A percentile compares a stretch with the other conserved stretches of the same genome.
These are phyloP conservation scores for Teratosphaeriaceae sp. DNA, from an alignment of 2,329 filamentous ascomycete genomes.

Conservation along the genomic window DNA sequence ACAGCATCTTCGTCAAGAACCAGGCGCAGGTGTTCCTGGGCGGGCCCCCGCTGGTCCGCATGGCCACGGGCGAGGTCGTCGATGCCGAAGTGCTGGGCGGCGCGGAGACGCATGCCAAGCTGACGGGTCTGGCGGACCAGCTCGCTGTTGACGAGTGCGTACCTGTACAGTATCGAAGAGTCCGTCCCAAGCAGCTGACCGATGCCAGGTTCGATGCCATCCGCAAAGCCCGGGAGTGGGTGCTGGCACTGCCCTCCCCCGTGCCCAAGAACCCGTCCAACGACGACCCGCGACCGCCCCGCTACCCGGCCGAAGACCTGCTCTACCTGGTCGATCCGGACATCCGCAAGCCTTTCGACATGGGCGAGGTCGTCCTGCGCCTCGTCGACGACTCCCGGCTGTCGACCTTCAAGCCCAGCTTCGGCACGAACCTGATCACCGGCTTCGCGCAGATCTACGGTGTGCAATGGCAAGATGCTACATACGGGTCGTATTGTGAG, in stretches of 20 bases:
- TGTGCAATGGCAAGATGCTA: background rate
- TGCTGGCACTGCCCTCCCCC: conserved; percentile 7
- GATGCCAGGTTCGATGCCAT: conserved; percentile 34
- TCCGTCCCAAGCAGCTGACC: background rate
- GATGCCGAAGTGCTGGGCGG: conserved; percentile 39
- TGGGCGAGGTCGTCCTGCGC: background rate
- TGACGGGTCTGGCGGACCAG: conserved; percentile 39
- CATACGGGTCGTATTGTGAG: background rate
- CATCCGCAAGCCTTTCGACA: background rate
- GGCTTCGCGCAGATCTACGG: background rate
- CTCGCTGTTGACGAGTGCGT: conserved; percentile 37
- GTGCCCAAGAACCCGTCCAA: background rate
- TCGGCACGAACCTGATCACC: background rate
- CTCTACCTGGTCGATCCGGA: background rate
- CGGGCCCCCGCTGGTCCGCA: conserved; percentile 41
- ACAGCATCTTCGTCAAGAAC: conserved; percentile 38
- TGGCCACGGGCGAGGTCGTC: conserved; percentile 41
- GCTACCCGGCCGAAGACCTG: background rate
- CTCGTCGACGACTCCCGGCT: background rate
- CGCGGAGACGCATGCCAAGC: conserved; percentile 34
- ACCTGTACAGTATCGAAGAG: background rate
- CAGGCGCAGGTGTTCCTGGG: conserved; percentile 42
- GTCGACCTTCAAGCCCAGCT: background rate
- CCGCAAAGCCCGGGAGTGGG: conserved; percentile 34
- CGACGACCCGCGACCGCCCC: background rate